phyloP scores from a whole-genome alignment of 495 filamentous ascomycete genomes.

The Collariella sp. region DNA sequence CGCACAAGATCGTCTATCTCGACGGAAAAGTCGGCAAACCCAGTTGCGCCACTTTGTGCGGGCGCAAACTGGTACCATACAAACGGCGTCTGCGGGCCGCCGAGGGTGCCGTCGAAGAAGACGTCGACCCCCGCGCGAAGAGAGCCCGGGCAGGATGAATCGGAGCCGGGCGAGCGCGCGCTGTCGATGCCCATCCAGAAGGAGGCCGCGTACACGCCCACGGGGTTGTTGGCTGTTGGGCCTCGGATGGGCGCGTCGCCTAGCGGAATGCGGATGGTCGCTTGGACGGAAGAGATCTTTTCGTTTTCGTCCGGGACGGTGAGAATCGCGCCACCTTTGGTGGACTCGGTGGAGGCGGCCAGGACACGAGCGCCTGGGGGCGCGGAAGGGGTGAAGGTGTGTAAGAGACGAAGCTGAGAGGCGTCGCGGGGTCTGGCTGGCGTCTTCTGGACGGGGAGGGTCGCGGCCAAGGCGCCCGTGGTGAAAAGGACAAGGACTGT shows the following conservation, averaged over 20 bases:
- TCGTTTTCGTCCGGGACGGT: background rate
- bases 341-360: slow-evolving; percentile 5
- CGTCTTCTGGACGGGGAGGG: background rate
- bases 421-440: background rate
- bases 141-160: background rate
- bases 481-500: slow-evolving; percentile 6
- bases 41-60: background rate
- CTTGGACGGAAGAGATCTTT: slow-evolving; percentile 7
- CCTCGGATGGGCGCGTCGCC: slow-evolving; percentile 14
- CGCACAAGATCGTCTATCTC: slow-evolving; percentile 14
- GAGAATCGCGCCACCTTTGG: slow-evolving; percentile 15
- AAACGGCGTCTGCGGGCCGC: slow-evolving; percentile 8
- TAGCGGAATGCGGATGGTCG: slow-evolving; percentile 16
- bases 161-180: background rate
- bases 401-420: slow-evolving; percentile 1
- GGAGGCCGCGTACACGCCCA: slow-evolving; percentile 19
- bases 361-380: background rate
- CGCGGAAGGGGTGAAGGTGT: background rate
- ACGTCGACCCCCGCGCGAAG: slow-evolving; percentile 25
- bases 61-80: slow-evolving; percentile 19
- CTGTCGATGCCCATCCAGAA: slow-evolving; percentile 24
- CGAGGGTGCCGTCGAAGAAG: slow-evolving; percentile 19
- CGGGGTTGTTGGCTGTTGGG: slow-evolving; percentile 15
- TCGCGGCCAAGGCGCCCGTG: background rate
- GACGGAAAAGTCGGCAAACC: slow-evolving; percentile 13